These are phyloP conservation scores for Morella rubra DNA, from an alignment of 306 rosid genomes.

Conservation along the genomic window DNA sequence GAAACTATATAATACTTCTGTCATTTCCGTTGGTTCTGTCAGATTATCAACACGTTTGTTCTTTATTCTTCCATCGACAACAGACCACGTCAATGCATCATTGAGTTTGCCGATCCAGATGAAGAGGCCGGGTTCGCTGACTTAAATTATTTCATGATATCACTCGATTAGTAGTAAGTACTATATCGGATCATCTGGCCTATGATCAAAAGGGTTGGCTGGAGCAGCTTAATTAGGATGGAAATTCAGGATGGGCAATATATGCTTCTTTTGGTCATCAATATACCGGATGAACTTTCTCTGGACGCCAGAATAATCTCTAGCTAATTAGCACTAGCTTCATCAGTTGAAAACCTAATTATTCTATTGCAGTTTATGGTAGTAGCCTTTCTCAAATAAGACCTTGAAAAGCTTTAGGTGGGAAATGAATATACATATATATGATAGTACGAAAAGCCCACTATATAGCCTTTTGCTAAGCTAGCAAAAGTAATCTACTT, in stretches of 20 bases:
- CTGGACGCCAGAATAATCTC: too few relatives aligned
- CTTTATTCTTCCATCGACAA: background rate
- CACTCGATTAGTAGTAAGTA: too few relatives aligned
- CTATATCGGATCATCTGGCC: too few relatives aligned
- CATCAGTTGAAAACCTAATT: too few relatives aligned
- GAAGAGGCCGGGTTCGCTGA: background rate
- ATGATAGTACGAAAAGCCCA: background rate
- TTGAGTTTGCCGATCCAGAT: background rate
- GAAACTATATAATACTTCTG: background rate
- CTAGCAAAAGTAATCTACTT: background rate
- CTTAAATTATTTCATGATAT: too few relatives aligned
- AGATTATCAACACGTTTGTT: background rate
- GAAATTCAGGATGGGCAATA: too few relatives aligned
- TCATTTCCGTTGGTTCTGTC: background rate
- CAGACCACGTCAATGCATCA: background rate
- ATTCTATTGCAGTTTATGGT: background rate
- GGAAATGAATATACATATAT: background rate
- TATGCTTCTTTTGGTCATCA: too few relatives aligned
- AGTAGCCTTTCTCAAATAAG: conserved; percentile 9
- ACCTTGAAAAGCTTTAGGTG: conserved; percentile 13
- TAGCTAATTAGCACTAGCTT: too few relatives aligned
- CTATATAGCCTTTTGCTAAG: background rate
- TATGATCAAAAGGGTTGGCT: too few relatives aligned
- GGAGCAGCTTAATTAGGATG: too few relatives aligned
- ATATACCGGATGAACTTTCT: too few relatives aligned